phyloP scores from a whole-genome alignment of 148 eudicot species.

The Chenopodium album region DNA sequence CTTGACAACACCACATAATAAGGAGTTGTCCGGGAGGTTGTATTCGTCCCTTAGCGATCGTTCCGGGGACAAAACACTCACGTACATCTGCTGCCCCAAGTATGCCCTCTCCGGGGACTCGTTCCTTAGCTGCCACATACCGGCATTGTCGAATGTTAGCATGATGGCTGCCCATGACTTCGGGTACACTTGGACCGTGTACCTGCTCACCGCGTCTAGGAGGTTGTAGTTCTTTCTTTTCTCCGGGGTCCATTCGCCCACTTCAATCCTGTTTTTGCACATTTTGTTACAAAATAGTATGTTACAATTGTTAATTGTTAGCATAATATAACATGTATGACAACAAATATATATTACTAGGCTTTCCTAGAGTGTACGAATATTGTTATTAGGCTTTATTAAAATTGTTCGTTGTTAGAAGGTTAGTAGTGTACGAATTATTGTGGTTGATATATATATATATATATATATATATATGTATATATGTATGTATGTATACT shows the following conservation, averaged over 20 bases:
- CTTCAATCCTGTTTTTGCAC: slow-evolving; percentile 42
- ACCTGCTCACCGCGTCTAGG: slow-evolving; percentile 47
- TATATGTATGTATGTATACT: slow-evolving; percentile 1
- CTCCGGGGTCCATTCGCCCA: slow-evolving; percentile 47
- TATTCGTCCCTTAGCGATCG: slow-evolving; percentile 47
- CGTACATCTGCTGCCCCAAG: slow-evolving; percentile 50
- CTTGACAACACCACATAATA: slow-evolving; percentile 44
- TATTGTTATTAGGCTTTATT: no score
- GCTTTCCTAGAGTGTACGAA: no score
- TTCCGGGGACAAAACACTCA: slow-evolving; percentile 43
- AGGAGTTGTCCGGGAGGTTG: slow-evolving; percentile 35
- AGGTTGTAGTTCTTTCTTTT: slow-evolving; percentile 62
- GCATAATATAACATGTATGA: no score
- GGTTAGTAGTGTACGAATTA: no score
- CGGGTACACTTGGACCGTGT: slow-evolving; percentile 57
- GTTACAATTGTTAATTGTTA: no score
- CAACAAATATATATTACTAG: no score
- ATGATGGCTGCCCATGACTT: slow-evolving; percentile 53
- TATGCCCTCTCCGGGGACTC: slow-evolving; percentile 32
- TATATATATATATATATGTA: no score
- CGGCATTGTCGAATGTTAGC: slow-evolving; percentile 48
- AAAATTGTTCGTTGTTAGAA: no score
- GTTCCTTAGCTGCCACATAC: slow-evolving; percentile 53
- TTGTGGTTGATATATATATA: background rate
- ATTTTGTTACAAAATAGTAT: background rate